Evolutionary conservation across 805 yeast species (phyloP).

Genomic region (Hyphopichia homilentoma): DNA sequence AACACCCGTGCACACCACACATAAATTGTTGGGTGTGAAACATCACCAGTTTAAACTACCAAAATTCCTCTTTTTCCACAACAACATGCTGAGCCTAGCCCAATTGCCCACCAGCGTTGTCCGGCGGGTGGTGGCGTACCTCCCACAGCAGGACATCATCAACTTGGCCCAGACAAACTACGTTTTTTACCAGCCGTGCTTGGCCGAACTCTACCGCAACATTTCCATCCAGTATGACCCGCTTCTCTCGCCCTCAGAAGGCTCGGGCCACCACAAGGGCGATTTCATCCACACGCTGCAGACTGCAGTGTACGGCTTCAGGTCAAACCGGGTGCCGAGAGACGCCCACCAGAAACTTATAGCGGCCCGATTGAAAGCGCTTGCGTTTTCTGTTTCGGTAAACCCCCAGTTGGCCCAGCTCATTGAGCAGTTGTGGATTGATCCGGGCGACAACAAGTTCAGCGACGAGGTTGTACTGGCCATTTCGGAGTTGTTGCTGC

Average conservation of each 20-base stretch:
- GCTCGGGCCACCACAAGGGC: conserved; percentile 1
- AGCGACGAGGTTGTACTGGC: not conserved
- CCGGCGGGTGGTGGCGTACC: conserved; percentile 10
- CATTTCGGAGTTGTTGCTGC: conserved; percentile 1
- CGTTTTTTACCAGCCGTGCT: conserved; percentile 30
- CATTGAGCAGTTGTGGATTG: conserved; percentile 15
- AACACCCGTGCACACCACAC: too few species aligned
- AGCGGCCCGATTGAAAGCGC: conserved; percentile 22
- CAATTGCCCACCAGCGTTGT: conserved; percentile 8
- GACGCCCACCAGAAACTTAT: conserved; percentile 22
- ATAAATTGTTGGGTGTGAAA: too few species aligned
- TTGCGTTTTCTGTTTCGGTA: conserved; percentile 20
- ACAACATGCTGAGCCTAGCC: not conserved
- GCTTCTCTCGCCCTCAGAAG: conserved; percentile 6
- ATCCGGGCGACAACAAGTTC: conserved; percentile 1
- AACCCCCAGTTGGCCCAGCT: conserved; percentile 20
- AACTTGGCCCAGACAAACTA: conserved; percentile 33
- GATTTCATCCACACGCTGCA: conserved; percentile 20
- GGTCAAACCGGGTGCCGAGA: conserved; percentile 5
- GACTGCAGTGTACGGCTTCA: conserved; percentile 25
- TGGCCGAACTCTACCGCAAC: conserved; percentile 22
- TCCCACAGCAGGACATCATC: conserved; percentile 29
- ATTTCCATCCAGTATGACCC: conserved; percentile 20
- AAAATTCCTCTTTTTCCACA: too few species aligned
- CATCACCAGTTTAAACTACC: too few species aligned